Base-by-base conservation (phyloP, 1,139 yeast genomes). In the Casaregolazyma lundiana region DNA sequence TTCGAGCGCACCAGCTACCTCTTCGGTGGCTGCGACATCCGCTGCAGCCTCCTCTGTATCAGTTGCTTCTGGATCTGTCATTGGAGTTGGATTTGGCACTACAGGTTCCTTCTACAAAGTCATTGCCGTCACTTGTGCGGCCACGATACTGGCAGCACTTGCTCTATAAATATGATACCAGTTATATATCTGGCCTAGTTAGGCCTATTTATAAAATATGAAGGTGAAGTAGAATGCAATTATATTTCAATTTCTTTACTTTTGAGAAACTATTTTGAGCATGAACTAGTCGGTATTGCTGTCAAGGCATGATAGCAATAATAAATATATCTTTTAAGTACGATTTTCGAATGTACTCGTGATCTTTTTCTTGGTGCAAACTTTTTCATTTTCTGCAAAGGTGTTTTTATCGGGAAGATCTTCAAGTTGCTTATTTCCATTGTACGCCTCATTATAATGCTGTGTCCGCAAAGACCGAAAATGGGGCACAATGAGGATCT, bases 11-110 rank as follows among this genome's bases (percentile, higher is more conserved):
- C 22, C 50, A 7, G 9, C 45, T 15, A 42, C 48, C 29, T 26
- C 44, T 16, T 29, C 47, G 19, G 16, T 50, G 26, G 37, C 50
- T 16, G 22, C 47, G 32, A 22, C 53, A 17, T 19, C 47, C 19
- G 32, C 47, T 7, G 37, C 41, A 15, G 26, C 49, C 24, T 18
- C 35, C 19, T 20, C 44, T 18, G 45, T 29, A n/a, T 35, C 49
- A 4, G 30, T 42, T 34, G 32, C 43, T 21, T n/a, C 43, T 11
- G 16, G 22, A 4, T 29, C 38, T 21, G 13, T 15, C 32, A 13
- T 26, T 15, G 13, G 32, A 13, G 6, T 26, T 26, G 32, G 32
- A 22, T n/a, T n/a, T 19, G 47, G 40, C 15, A 34, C 43, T 24
- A n/a, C 22, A 11, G 30, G 16, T 18, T 13, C 35, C 19, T 21